Percentiles rank a stretch among this genome's conserved stretches.
Conservation (phyloP, 352 stramenopile species). For the Pythium angustatum region DNA sequence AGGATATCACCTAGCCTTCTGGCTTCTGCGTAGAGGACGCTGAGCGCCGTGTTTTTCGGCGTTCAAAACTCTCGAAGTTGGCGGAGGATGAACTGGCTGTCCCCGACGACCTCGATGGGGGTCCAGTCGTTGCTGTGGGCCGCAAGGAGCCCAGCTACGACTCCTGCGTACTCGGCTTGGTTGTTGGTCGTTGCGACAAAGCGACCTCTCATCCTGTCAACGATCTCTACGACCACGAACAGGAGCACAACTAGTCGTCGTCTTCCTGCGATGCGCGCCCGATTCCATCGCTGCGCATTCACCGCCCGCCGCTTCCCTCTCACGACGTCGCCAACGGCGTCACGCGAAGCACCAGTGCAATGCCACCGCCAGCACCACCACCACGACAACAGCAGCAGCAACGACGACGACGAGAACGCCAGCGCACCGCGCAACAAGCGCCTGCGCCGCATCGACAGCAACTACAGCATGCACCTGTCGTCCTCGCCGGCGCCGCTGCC, state of each 20-base stretch:
- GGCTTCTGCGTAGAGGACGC: neutral
- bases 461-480: neutral
- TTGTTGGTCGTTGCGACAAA: neutral
- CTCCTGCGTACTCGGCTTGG: neutral
- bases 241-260: neutral
- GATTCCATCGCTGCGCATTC: constrained; percentile 12
- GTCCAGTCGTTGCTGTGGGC: neutral
- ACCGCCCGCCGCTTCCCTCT: constrained; percentile 4
- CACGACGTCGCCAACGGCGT: constrained; percentile 31
- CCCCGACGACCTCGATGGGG: neutral
- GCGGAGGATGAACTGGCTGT: neutral
- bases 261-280: constrained; percentile 5
- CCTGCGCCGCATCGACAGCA: neutral
- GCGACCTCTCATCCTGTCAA: constrained; percentile 22
- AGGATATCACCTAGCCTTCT: no score
- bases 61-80: neutral
- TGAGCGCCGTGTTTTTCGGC: neutral
- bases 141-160: neutral
- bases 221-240: constrained; percentile 2
- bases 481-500: neutral
- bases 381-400: neutral
- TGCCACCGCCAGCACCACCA: constrained; percentile 10
- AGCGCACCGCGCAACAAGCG: constrained; percentile 18
- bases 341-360: constrained; percentile 30
- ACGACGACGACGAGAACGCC: neutral